Percentiles rank a stretch among this genome's conserved stretches.
These are phyloP conservation scores for Melanopsichium pennsylvanicum DNA, from an alignment of 1,284 basidiomycete genomes.

Conservation along the genomic window DNA sequence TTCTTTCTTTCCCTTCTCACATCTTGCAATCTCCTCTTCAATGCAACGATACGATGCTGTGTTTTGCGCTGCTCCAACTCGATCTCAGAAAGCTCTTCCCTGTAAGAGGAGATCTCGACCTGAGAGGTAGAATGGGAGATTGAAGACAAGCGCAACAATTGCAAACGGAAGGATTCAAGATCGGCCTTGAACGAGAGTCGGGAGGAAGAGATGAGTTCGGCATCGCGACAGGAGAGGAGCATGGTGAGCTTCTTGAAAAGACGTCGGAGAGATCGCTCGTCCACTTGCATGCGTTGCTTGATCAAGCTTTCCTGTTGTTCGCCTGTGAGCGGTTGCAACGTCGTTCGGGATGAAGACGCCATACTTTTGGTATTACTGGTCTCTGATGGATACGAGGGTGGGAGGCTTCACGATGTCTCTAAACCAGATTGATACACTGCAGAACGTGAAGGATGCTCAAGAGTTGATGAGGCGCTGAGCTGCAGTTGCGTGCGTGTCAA, in stretches of 20 bases:
- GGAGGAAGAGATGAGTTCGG: slow-evolving; percentile 15
- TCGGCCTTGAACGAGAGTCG: slow-evolving; percentile 39
- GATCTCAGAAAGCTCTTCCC: slow-evolving; percentile 19
- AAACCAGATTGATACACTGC: no score
- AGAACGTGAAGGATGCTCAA: no score
- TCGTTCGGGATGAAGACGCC: slow-evolving; percentile 20
- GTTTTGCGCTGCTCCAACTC: slow-evolving; percentile 29
- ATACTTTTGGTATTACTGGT: no score
- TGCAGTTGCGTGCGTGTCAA: no score
- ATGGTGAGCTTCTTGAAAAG: slow-evolving; percentile 37
- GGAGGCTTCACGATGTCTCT: no score
- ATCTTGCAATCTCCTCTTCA: slow-evolving; percentile 41
- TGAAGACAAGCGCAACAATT: slow-evolving; percentile 17
- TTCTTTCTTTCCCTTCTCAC: slow-evolving; percentile 48
- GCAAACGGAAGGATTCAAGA: slow-evolving; percentile 23
- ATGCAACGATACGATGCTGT: slow-evolving; percentile 25
- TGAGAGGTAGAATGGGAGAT: slow-evolving; percentile 24
- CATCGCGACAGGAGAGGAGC: slow-evolving; percentile 15
- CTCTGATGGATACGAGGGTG: no score
- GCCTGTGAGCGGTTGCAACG: slow-evolving; percentile 23
- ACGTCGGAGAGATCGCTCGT: slow-evolving; percentile 28
- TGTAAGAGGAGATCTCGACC: slow-evolving; percentile 25
- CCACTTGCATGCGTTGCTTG: slow-evolving; percentile 40
- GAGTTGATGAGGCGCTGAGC: no score
- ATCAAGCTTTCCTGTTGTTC: slow-evolving; percentile 40